Evolutionary conservation across 1,284 basidiomycete species (phyloP), one percentile per base, ranked within the genome.

Genomic region (Athelia psychrophila): DNA sequence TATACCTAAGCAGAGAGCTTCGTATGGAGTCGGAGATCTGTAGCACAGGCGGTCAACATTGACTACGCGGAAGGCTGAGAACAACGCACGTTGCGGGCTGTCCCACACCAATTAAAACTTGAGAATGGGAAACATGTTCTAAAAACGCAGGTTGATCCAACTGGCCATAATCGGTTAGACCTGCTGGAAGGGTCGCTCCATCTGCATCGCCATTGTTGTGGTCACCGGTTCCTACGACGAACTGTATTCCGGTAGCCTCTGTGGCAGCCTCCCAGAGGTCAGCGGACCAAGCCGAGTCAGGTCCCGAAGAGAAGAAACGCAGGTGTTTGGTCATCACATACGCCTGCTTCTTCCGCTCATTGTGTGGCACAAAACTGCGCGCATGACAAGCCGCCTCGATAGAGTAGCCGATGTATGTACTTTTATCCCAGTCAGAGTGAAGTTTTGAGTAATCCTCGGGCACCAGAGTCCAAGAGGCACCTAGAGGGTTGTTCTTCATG

Each of bases 1-100:
- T 13, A 74, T 65, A 5, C 72, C 72, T 24, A 73, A 54, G 52
- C 73, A 75, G 9, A 76, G 58, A 1, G 68, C 72, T 45, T 73
- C 71, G 56, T 70, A 74, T 0, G 72, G 70, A 51, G 60, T 61
- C 3, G 69, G 71, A 3, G 67, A 69, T 2, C 64, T 51, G 18
- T 23, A 51, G n/a, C 16, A 24, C 44, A 25, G 22, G 22, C 3
- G 8, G 22, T n/a, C 2, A 2, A 61, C 60, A 36, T 44, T 45
- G 2, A 58, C 59, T 19, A 12, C 33, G 33, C 5, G 20, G 38
- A n/a, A 18, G 9, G 63, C 40, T 15, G 56, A 60, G 15, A 59
- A 35, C 27, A 58, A 53, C 38, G 54, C 54, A 45, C 65, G 61
- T 24, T 19, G 44, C 15, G 3, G 59, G 57, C 35, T 49, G 35